A percentile compares a stretch with the other conserved stretches of the same genome.
Conservation (phyloP, 495 filamentous ascomycete genomes). For the Daldinia caldariorum region DNA sequence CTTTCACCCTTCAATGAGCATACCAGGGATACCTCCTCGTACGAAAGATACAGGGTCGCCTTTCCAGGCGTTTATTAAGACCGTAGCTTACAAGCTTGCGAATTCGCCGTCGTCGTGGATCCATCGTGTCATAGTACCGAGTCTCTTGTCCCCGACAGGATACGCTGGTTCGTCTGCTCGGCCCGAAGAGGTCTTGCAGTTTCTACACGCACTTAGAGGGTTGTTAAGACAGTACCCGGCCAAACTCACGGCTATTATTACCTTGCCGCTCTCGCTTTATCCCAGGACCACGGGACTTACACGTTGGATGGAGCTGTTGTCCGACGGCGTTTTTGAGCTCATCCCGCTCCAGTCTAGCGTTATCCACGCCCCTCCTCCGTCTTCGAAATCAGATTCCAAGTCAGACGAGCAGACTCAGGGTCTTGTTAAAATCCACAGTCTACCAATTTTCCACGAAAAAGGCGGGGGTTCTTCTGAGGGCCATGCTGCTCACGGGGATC, state of each 20-base stretch:
- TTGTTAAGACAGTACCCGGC: conserved; percentile 72
- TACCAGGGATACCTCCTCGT: conserved; percentile 38
- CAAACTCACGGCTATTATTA: conserved; percentile 77
- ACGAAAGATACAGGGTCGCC: conserved; percentile 57
- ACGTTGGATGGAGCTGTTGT: conserved; percentile 87
- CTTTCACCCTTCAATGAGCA: conserved; percentile 55
- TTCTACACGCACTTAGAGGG: conserved; percentile 81
- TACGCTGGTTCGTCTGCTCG: conserved; percentile 74
- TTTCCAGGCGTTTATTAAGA: conserved; percentile 70
- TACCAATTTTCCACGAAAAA: conserved; percentile 87
- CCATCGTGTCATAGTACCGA: conserved; percentile 86
- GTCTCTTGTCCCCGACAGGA: conserved; percentile 81
- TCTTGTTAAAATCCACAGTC: conserved; percentile 79
- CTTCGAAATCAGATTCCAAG: conserved; percentile 56
- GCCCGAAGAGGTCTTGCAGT: conserved; percentile 79
- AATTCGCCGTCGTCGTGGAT: conserved; percentile 67
- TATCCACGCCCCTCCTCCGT: conserved; percentile 59
- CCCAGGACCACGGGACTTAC: conserved; percentile 80
- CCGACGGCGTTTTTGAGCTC: conserved; percentile 88
- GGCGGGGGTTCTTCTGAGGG: conserved; percentile 79
- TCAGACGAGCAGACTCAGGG: conserved; percentile 84
- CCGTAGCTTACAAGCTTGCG: conserved; percentile 66
- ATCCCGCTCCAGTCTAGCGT: conserved; percentile 80
- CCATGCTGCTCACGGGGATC: conserved; percentile 77
- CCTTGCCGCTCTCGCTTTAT: conserved; percentile 81